Conservation (phyloP, 164 flowering plant species). For the Platanus orientalis region DNA sequence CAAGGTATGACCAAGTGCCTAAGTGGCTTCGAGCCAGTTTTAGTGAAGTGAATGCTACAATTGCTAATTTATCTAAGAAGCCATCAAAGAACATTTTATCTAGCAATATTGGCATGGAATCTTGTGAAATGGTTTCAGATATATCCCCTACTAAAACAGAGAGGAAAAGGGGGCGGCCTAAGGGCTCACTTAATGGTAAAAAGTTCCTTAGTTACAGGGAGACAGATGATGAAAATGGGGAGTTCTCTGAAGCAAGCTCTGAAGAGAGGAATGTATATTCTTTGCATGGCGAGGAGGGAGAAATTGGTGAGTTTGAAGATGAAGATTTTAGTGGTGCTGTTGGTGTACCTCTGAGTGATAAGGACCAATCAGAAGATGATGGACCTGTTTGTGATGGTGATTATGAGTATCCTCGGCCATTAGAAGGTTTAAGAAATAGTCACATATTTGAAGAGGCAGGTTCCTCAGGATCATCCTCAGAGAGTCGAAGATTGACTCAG, state of each 20-base stretch:
- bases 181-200: conserved; percentile 36
- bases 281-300: conserved; percentile 79
- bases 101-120: conserved; percentile 32
- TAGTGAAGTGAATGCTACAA: conserved; percentile 65
- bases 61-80: conserved; percentile 74
- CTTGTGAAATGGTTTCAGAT: conserved; percentile 48
- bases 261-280: conserved; percentile 67
- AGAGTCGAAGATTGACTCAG: conserved; percentile 47
- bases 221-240: conserved; percentile 88
- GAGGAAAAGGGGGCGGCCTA: conserved; percentile 82
- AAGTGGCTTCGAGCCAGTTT: conserved; percentile 87
- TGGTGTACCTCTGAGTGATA: conserved; percentile 31
- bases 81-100: conserved; percentile 47
- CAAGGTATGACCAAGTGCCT: conserved; percentile 81
- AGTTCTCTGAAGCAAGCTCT: conserved; percentile 82
- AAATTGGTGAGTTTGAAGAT: conserved; percentile 78
- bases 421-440: conserved; percentile 37
- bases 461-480: conserved; percentile 87
- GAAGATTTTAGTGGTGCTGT: conserved; percentile 64
- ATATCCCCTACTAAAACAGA: conserved; percentile 40
- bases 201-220: conserved; percentile 66
- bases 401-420: conserved; percentile 36
- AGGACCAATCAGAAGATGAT: conserved; percentile 54
- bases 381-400: conserved; percentile 42
- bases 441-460: conserved; percentile 60